Evolutionary conservation across 306 rosid species (phyloP).

Genomic region (Acacia crassicarpa): DNA sequence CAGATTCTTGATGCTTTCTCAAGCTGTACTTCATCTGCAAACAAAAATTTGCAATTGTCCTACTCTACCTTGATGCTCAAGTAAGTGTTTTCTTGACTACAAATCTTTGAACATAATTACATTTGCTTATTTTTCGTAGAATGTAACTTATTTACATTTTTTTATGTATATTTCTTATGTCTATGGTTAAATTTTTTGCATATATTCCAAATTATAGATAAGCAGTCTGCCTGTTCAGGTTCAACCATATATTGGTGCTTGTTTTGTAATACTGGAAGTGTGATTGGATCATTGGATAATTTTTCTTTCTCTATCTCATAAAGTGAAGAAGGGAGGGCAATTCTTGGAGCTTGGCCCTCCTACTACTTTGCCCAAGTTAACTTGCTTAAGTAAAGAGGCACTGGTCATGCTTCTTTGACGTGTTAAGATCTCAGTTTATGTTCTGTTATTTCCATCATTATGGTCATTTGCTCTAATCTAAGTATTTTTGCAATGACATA

Average conservation of each 20-base stretch:
- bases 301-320: background rate
- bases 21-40: constrained; percentile 69
- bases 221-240: background rate
- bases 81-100: constrained; percentile 51
- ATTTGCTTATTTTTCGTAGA: constrained; percentile 5
- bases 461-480: background rate
- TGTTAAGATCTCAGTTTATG: constrained; percentile 27
- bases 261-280: background rate
- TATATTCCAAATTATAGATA: background rate
- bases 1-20: constrained; percentile 94
- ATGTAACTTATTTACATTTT: constrained; percentile 22
- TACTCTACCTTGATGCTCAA: constrained; percentile 85
- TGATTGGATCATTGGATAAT: background rate
- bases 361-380: constrained; percentile 3
- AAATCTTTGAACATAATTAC: background rate
- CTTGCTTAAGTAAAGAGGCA: constrained; percentile 7
- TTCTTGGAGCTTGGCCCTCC: constrained; percentile 21
- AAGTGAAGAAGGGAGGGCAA: constrained; percentile 12
- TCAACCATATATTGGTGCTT: constrained; percentile 12
- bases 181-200: background rate
- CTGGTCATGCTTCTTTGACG: background rate
- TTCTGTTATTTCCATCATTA: constrained; percentile 16
- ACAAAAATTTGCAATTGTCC: constrained; percentile 77
- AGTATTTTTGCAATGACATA: background rate
- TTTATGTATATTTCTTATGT: no score